Percentiles rank a stretch among this genome's conserved stretches.
These are phyloP conservation scores for Pseudogymnoascus sp. DNA, from an alignment of 2,329 filamentous ascomycete genomes.

Conservation along the genomic window DNA sequence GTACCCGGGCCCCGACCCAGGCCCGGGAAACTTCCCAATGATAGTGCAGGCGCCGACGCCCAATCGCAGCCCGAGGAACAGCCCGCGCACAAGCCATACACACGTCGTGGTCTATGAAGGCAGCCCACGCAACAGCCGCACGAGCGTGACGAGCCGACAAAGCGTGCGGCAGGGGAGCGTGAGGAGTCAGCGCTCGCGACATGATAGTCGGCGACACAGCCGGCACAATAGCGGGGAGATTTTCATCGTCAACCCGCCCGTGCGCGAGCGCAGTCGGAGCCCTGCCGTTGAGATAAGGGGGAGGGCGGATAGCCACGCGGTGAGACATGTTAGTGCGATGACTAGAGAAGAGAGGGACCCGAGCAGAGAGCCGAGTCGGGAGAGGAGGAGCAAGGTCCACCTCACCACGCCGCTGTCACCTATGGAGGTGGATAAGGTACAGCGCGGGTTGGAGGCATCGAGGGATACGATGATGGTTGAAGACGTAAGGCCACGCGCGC, in stretches of 20 bases:
- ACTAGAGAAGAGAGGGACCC: not conserved
- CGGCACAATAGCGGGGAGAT: not conserved
- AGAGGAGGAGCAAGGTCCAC: not conserved
- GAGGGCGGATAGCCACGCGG: not conserved
- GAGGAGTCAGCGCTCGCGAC: conserved; percentile 4
- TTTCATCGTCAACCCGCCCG: conserved; percentile 1
- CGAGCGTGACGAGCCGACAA: not conserved
- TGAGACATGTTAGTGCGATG: not conserved
- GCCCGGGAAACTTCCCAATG: conserved; percentile 1
- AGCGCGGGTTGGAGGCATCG: not conserved
- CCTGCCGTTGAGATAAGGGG: not conserved
- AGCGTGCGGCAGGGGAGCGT: not conserved
- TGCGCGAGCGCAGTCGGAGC: not conserved
- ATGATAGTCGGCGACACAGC: not conserved
- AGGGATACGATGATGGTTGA: conserved; percentile 4
- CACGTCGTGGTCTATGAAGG: not conserved
- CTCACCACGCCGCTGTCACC: not conserved
- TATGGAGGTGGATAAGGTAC: not conserved
- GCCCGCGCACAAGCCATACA: not conserved
- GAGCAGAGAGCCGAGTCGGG: conserved; percentile 5
- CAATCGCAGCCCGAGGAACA: not conserved
- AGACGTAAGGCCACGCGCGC: conserved; percentile 7
- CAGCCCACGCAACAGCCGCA: conserved; percentile 4
- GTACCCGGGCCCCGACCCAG: not conserved
- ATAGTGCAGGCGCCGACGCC: conserved; percentile 5